phyloP scores from a whole-genome alignment of 1,284 basidiomycete genomes.

The Retiboletus fuscus region DNA sequence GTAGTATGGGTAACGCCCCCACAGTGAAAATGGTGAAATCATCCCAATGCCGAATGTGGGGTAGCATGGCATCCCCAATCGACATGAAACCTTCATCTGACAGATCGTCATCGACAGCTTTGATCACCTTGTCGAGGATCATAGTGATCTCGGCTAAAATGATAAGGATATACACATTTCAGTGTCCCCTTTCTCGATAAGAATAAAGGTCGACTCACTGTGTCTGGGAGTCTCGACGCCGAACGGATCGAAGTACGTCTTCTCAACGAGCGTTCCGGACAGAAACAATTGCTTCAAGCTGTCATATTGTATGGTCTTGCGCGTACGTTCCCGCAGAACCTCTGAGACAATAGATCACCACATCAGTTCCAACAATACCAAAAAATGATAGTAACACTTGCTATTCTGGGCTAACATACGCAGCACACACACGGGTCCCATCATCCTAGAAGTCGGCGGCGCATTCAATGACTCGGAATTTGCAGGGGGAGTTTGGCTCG shows the following conservation, averaged over 20 bases:
- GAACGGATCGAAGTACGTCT: slow-evolving; percentile 23
- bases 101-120: slow-evolving; percentile 37
- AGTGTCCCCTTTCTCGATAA: background rate
- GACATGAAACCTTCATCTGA: slow-evolving; percentile 39
- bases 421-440: slow-evolving; percentile 34
- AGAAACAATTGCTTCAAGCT: slow-evolving; percentile 22
- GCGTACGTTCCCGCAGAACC: slow-evolving; percentile 7
- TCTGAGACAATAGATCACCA: slow-evolving; percentile 8
- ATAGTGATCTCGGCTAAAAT: slow-evolving; percentile 36
- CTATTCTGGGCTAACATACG: slow-evolving; percentile 28
- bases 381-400: background rate
- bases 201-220: slow-evolving; percentile 3
- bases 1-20: background rate
- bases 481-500: background rate
- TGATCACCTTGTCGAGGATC: slow-evolving; percentile 45
- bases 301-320: slow-evolving; percentile 10
- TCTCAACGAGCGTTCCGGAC: slow-evolving; percentile 21
- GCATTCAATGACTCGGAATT: background rate
- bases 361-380: background rate
- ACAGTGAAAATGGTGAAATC: no score
- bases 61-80: slow-evolving; percentile 31
- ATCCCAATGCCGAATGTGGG: slow-evolving; percentile 27
- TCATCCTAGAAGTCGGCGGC: slow-evolving; percentile 25
- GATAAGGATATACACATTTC: background rate
- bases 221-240: slow-evolving; percentile 22